Conservation (phyloP, 2,329 filamentous ascomycete species). For the Apiospora phragmitis region DNA sequence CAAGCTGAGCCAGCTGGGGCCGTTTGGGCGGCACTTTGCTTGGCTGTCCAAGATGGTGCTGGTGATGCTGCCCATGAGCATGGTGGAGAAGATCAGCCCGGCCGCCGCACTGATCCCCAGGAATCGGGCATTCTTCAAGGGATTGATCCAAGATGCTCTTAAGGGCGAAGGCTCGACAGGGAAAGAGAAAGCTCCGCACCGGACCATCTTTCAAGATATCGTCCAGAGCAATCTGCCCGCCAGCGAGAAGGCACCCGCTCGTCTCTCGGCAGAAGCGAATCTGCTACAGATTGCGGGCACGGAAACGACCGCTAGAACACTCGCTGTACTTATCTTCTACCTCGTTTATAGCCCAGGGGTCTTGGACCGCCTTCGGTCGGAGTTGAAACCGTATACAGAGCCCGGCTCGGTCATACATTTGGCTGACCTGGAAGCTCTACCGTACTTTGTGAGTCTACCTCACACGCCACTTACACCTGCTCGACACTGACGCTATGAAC, state of each 20-base stretch:
- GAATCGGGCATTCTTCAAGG: no score
- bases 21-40: background rate
- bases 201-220: conserved; percentile 23
- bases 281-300: conserved; percentile 30
- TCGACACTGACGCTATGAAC: no score
- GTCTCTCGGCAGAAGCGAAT: conserved; percentile 20
- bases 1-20: background rate
- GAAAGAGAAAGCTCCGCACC: background rate
- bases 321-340: conserved; percentile 28
- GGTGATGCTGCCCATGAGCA: background rate
- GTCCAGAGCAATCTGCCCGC: conserved; percentile 18
- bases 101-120: background rate
- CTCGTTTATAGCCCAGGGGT: conserved; percentile 16
- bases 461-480: no score
- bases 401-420: no score
- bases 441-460: no score
- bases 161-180: no score
- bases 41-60: background rate
- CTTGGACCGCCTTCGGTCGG: no score
- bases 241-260: conserved; percentile 17
- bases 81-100: background rate
- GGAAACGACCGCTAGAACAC: conserved; percentile 27
- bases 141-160: no score
- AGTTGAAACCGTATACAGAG: no score
- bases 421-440: no score